A percentile compares a stretch with the other conserved stretches of the same genome.
Evolutionary conservation across 2,329 filamentous ascomycete species (phyloP).

Genomic region (Pseudogymnoascus sp.): DNA sequence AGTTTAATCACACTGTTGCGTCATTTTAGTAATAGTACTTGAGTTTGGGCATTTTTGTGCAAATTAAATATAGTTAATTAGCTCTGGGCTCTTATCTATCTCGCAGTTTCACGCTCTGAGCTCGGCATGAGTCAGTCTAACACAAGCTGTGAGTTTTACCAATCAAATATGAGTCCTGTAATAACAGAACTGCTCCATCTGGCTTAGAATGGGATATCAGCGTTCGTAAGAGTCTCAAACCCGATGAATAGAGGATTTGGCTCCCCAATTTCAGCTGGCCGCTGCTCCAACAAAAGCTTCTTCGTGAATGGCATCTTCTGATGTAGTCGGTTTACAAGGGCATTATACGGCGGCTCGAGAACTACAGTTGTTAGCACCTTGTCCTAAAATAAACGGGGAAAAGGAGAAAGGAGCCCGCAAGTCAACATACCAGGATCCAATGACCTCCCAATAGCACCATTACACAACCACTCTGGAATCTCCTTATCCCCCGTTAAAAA

Average conservation of each 20-base stretch:
- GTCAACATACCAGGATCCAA: slow-evolving; percentile 11
- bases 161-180: neutral
- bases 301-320: slow-evolving; percentile 22
- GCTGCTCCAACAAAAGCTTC: slow-evolving; percentile 15
- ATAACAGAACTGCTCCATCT: neutral
- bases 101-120: too few relatives aligned
- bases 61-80: too few relatives aligned
- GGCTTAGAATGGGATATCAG: neutral
- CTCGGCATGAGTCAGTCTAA: neutral
- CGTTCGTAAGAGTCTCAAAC: slow-evolving; percentile 14
- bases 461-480: slow-evolving; percentile 21
- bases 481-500: slow-evolving; percentile 2
- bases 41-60: too few relatives aligned
- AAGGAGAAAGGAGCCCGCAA: neutral
- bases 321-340: slow-evolving; percentile 18
- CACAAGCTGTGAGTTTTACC: neutral
- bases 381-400: neutral
- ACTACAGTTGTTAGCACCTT: slow-evolving; percentile 11
- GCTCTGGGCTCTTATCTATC: too few relatives aligned
- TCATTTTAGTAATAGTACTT: too few relatives aligned
- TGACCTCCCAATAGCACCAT: slow-evolving; percentile 14
- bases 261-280: slow-evolving; percentile 18
- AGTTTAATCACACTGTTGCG: too few relatives aligned
- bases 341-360: slow-evolving; percentile 26
- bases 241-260: slow-evolving; percentile 15